Percentiles rank a stretch among this genome's conserved stretches.
These are phyloP conservation scores for Davidsoniella neocaledoniae DNA, from an alignment of 2,329 filamentous ascomycete species.

Conservation along the genomic window DNA sequence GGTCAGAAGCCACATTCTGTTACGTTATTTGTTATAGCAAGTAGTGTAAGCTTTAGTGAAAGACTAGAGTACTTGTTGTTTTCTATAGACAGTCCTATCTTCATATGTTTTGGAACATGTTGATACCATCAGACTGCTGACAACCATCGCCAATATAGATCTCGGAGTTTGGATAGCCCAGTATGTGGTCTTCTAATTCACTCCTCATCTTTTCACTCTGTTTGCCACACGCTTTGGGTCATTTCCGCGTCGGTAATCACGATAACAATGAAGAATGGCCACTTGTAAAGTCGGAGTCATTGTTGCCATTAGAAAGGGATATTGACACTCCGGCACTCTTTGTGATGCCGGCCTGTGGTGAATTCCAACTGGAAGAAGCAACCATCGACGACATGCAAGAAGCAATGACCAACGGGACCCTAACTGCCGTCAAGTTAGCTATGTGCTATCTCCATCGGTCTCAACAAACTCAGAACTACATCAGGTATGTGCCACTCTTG, in stretches of 20 bases:
- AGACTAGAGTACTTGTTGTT: too few relatives aligned
- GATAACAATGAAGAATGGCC: not conserved
- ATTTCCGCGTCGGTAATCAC: too few relatives aligned
- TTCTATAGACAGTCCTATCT: too few relatives aligned
- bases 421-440: conserved; percentile 42
- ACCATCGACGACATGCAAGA: conserved; percentile 51
- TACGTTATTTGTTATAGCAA: too few relatives aligned
- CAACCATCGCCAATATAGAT: not conserved
- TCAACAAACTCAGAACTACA: conserved; percentile 45
- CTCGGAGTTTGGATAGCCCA: not conserved
- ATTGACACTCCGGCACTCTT: conserved; percentile 29
- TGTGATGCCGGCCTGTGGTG: conserved; percentile 44
- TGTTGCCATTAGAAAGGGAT: conserved; percentile 23
- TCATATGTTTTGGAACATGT: too few relatives aligned
- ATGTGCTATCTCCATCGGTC: conserved; percentile 46
- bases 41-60: too few relatives aligned
- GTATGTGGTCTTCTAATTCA: conserved; percentile 1
- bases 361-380: conserved; percentile 48
- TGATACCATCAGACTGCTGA: not conserved
- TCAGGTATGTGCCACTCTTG: conserved; percentile 30
- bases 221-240: not conserved
- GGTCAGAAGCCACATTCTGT: too few relatives aligned
- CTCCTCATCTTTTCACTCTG: not conserved
- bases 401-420: conserved; percentile 33
- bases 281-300: not conserved